Evolutionary conservation across 805 yeast genomes (phyloP), one percentile per base, ranked within the genome.

Genomic region (Cephaloascus fragrans): DNA sequence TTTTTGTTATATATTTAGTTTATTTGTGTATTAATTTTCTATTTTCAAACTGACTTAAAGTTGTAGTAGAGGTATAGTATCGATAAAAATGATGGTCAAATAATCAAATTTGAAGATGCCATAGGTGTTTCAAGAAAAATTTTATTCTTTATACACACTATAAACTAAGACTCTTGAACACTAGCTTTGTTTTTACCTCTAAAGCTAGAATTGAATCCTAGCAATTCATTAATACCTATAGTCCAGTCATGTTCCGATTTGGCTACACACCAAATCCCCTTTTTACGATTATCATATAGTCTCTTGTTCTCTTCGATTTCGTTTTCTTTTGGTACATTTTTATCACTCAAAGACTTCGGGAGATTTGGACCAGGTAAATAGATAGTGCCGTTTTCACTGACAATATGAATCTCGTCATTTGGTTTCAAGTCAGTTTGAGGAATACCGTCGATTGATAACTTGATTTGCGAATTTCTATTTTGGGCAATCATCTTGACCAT

Each of bases 191-290:
- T 26, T 36, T 37, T 44, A 28, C 71, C 70, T 49, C 81, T 80
- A 56, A 89, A 89, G 39, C 87, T 74, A 10, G 88, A 78, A 55
- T 89, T 89, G 69, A 89, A 89, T 2, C 97, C 96, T 34, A 89
- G 60, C 42, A 89, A 68, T 48, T 85, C 89, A 51, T 89, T 90
- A 40, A 90, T 78, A 26, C 95, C 95, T 41, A 73, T 74, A 2
- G 89, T 88, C 97, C 97, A 90, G 53, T 90, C 97, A 46, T 83
- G 81, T 44, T 80, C 86, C 5, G 81, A 71, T 43, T 78, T 72
- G 1, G 95, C 85, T 3, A 90, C 80, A 59, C 97, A 89, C 80
- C 93, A 88, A 14, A 89, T 78, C 1, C 96, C 95, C 12, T 69
- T 62, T 17, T 59, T 56, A 19, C 45, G 51, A n/a, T n/a, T n/a